Evolutionary conservation across 2,329 filamentous ascomycete genomes (phyloP), one percentile per base, ranked within the genome.

Genomic region (Akanthomyces muscarius): DNA sequence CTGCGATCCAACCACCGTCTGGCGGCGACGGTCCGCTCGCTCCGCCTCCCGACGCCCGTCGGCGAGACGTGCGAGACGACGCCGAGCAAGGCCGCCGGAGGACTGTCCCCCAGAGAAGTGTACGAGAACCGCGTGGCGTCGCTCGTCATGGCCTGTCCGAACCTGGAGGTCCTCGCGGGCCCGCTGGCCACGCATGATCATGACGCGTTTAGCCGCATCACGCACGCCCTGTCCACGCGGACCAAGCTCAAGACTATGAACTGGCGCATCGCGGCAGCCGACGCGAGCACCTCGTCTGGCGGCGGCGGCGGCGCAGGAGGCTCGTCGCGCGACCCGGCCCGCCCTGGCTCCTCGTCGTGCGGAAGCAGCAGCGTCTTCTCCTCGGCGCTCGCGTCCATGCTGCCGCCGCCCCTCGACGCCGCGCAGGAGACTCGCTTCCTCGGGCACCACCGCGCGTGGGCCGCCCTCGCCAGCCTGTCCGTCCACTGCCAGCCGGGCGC

Each of bases 61-160:
- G 66, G 78, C 0, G 73, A 75, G 33, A 71, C 70, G 30, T 67
- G 68, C 42, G 51, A 48, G 4, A 13, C 50, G 14, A 63, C 65
- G 1, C 53, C 38, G 41, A 41, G 64, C 30, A 71, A 69, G 65
- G 65, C n/a, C 30, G 50, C 36, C 1, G 60, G 21, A 2, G 56
- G 66, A 23, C 73, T 74, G 14, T 71, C 76, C n/a, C 68, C 75
- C 13, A 55, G 74, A 21, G 80, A 81, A 42, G 77, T 81, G 52
- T 88, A 88, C 68, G 78, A 85, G 64, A 80, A 86, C 66, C 71
- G 85, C 3, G 77, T 87, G 1, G 85, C 86, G 0, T 82, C 86
- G 5, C 73, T 89, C 28, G 77, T 89, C 63, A 86, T 87, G 85
- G 81, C 84, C 0, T 89, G 86, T 63, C 86, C 86, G 2, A 88